Conservation (phyloP, 139 green algal species). For the Trebouxia sp. region DNA sequence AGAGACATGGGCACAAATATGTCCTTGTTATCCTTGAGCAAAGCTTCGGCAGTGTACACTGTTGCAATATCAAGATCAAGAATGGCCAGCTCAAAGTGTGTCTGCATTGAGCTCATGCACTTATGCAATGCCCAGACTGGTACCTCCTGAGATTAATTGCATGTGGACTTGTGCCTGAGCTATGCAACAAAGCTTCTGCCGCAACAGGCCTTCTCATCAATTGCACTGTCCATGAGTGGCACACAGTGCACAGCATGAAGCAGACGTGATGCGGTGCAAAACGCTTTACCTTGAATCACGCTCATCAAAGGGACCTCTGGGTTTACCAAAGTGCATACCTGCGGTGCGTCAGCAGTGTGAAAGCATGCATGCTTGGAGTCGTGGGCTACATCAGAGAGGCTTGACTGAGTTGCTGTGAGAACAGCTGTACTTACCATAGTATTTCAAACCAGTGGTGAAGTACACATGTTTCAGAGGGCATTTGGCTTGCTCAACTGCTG, state of each 20-base stretch:
- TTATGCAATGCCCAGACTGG: too few species aligned
- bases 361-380: neutral
- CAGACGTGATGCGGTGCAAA: neutral
- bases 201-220: neutral
- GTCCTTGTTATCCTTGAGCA: too few species aligned
- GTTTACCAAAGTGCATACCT: constrained; percentile 6
- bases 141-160: too few species aligned
- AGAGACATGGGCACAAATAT: too few species aligned
- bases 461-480: constrained; percentile 13
- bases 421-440: constrained; percentile 10
- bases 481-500: neutral
- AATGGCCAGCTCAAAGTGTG: too few species aligned
- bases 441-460: neutral
- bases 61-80: too few species aligned
- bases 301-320: neutral
- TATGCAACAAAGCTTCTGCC: too few species aligned
- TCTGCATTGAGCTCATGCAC: too few species aligned
- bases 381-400: neutral
- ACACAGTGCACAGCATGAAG: neutral
- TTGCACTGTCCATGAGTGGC: neutral
- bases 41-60: too few species aligned
- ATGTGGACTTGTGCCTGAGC: too few species aligned
- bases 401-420: neutral
- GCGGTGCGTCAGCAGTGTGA: neutral
- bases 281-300: neutral